Conservation (phyloP, 176 grass and related monocot species). For the Rhynchospora tenuis region DNA sequence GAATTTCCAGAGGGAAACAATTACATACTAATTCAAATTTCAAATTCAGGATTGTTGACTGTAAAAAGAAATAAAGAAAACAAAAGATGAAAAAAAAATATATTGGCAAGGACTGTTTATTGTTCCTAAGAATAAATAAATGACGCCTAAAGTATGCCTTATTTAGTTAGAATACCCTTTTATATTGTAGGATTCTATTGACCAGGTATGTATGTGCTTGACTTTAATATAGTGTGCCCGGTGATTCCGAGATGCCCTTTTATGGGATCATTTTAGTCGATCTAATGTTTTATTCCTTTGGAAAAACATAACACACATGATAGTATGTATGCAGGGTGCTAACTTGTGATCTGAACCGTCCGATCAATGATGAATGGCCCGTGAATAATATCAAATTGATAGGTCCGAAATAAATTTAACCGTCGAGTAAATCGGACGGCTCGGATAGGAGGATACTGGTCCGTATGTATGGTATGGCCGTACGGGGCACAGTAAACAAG, state of each 20-base stretch:
- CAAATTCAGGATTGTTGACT: neutral
- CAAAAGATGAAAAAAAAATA: too few species aligned
- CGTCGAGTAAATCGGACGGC: too few species aligned
- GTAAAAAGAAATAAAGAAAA: neutral
- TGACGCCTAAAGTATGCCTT: neutral
- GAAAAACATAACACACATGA: too few species aligned
- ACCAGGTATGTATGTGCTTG: neutral
- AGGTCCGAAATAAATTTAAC: too few species aligned
- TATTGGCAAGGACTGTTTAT: neutral
- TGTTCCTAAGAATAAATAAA: neutral
- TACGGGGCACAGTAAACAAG: neutral
- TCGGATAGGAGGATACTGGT: too few species aligned
- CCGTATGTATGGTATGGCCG: too few species aligned
- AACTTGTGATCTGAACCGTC: too few species aligned
- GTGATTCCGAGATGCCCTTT: neutral
- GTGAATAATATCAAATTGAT: too few species aligned
- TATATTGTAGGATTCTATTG: neutral
- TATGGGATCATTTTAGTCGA: neutral
- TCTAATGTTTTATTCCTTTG: neutral
- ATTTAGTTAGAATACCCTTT: neutral
- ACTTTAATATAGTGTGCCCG: neutral
- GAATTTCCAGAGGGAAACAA: neutral
- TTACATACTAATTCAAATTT: neutral
- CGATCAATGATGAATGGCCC: too few species aligned
- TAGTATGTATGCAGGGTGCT: too few species aligned